Conservation (phyloP, 2,329 filamentous ascomycete genomes). For the Coniochaeta sp. region DNA sequence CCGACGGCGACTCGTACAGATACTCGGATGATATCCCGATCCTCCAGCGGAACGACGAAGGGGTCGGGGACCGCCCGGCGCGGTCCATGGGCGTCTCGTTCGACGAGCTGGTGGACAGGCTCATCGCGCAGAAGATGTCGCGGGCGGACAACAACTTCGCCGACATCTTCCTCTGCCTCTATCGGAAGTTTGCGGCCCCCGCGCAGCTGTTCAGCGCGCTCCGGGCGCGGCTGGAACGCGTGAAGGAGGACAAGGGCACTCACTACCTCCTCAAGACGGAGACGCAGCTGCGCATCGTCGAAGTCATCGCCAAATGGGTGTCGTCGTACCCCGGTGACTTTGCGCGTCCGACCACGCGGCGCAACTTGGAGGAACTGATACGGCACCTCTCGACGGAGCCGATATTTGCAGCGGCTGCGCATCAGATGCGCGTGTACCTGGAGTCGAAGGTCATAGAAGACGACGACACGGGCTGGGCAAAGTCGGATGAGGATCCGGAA, state of each 20-base stretch:
- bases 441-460: conserved; percentile 69
- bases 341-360: conserved; percentile 67
- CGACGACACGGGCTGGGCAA: conserved; percentile 91
- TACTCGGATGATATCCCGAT: conserved; percentile 63
- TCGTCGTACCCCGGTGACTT: conserved; percentile 89
- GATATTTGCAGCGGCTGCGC: conserved; percentile 76
- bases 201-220: conserved; percentile 71
- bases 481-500: conserved; percentile 55
- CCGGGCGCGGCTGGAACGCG: conserved; percentile 64
- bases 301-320: conserved; percentile 83
- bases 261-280: conserved; percentile 71
- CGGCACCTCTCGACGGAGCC: conserved; percentile 65
- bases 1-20: conserved; percentile 57
- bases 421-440: conserved; percentile 76
- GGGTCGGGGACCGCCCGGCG: conserved; percentile 43
- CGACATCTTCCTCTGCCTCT: conserved; percentile 83
- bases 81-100: conserved; percentile 49
- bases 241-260: conserved; percentile 58
- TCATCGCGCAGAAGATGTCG: conserved; percentile 74
- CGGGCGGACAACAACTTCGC: conserved; percentile 85
- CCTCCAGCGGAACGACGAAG: conserved; percentile 60
- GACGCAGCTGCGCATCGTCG: conserved; percentile 75
- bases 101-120: conserved; percentile 76
- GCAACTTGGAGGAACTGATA: conserved; percentile 69
- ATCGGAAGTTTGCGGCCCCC: conserved; percentile 87